A percentile compares a stretch with the other conserved stretches of the same genome.
Evolutionary conservation across 2,329 filamentous ascomycete species (phyloP).

Genomic region (Aspergillus thermomutatus): DNA sequence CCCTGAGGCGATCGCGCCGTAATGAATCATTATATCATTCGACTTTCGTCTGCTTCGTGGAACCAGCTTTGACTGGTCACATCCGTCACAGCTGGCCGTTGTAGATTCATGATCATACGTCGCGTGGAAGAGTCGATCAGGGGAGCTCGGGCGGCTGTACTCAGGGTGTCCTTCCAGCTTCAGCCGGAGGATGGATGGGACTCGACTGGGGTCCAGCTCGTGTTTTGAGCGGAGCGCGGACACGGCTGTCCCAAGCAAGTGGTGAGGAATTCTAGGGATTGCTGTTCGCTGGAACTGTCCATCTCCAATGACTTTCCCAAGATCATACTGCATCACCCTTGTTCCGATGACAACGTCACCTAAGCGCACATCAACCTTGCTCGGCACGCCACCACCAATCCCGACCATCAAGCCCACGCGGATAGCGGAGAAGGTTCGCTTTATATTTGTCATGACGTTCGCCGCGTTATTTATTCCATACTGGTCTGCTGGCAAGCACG

Average conservation of each 20-base stretch:
- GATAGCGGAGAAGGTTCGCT: constrained; percentile 14
- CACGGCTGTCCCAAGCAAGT: not conserved
- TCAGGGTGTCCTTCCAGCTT: not conserved
- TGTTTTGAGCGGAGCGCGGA: not conserved
- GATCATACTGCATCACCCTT: constrained; percentile 19
- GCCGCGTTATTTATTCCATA: constrained; percentile 11
- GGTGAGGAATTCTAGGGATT: not conserved
- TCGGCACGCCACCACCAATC: constrained; percentile 20
- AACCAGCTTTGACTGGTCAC: not conserved
- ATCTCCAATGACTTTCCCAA: constrained; percentile 13
- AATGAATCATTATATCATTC: constrained; percentile 14
- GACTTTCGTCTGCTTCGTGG: not conserved
- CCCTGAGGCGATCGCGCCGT: constrained; percentile 24
- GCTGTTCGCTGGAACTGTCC: constrained; percentile 12
- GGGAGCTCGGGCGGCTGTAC: constrained; percentile 1
- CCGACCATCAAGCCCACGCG: constrained; percentile 17
- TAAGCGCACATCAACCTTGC: constrained; percentile 15
- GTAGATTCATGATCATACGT: constrained; percentile 4
- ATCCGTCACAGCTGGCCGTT: not conserved
- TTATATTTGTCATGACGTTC: not conserved
- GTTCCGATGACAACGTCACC: constrained; percentile 22
- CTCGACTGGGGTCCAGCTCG: not conserved
- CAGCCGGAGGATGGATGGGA: constrained; percentile 3
- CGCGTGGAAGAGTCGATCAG: constrained; percentile 5
- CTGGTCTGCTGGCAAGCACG: constrained; percentile 3